Evolutionary conservation across 2,329 filamentous ascomycete genomes (phyloP).

Genomic region (Colletotrichum eremochloae): DNA sequence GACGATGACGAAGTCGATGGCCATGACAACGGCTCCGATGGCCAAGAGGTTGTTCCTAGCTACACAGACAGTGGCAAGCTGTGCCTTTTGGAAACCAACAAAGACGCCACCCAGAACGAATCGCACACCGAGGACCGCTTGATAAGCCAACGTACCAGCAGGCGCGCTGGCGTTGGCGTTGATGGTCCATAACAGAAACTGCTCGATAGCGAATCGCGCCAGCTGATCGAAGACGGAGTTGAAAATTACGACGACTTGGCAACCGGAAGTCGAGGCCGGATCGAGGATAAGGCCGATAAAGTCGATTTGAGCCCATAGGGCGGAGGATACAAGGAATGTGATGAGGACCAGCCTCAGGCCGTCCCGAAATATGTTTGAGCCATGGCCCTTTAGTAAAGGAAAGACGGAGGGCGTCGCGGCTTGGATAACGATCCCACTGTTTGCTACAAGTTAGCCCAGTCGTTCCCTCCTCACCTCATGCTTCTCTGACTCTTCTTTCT

Average conservation of each 20-base stretch:
- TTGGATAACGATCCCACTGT: slow-evolving; percentile 66
- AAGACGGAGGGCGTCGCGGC: slow-evolving; percentile 62
- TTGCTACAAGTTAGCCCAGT: slow-evolving; percentile 46
- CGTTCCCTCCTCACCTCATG: slow-evolving; percentile 32
- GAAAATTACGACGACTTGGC: slow-evolving; percentile 66
- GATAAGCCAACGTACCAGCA: slow-evolving; percentile 57
- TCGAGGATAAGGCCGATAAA: slow-evolving; percentile 65
- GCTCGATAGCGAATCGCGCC: slow-evolving; percentile 65
- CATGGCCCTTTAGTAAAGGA: slow-evolving; percentile 61
- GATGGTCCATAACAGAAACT: slow-evolving; percentile 67
- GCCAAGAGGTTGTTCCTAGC: slow-evolving; percentile 60
- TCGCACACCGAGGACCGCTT: slow-evolving; percentile 61
- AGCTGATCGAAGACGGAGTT: slow-evolving; percentile 70
- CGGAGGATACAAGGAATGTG: slow-evolving; percentile 64
- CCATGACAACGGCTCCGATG: slow-evolving; percentile 60
- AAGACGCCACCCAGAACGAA: slow-evolving; percentile 68
- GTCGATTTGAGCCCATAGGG: slow-evolving; percentile 66
- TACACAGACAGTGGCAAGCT: slow-evolving; percentile 66
- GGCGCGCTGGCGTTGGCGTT: slow-evolving; percentile 55
- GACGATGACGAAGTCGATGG: slow-evolving; percentile 61
- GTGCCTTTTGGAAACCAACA: slow-evolving; percentile 66
- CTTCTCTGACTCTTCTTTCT: neutral
- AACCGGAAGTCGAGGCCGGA: slow-evolving; percentile 57
- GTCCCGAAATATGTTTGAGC: slow-evolving; percentile 65
- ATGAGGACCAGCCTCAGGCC: slow-evolving; percentile 75